Base-by-base conservation (phyloP, 2,329 filamentous ascomycete genomes). In the Apiospora koreana region DNA sequence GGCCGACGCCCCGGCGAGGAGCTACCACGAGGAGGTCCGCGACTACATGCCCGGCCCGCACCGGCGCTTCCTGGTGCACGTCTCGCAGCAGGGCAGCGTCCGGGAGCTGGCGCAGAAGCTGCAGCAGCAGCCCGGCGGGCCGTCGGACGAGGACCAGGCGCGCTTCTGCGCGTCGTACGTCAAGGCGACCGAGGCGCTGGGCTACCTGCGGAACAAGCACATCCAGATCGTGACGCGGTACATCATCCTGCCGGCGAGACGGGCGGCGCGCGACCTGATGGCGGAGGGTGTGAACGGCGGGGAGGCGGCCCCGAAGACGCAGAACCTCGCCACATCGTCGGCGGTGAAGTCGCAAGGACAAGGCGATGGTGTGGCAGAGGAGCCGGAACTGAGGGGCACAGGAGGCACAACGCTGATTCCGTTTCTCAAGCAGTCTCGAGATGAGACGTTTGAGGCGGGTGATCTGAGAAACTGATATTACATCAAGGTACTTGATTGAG, bases 1-100 rank as follows among this genome's bases (percentile, higher is more conserved):
- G 21, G 62, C 65, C 35, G 70, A 69, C 28, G 75, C 12, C 12
- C n/a, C n/a, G n/a, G n/a, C n/a, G n/a, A 43, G 77, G 23, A 83
- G 81, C 71, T 89, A 86, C 74, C 86, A 87, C 75, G 77, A 87
- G 71, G 86, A 97, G 75, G 95, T 98, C 84, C 89, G 94, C 68
- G 88, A 87, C 45, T 98, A 98, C 82, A 98, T 98, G 95, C 95
- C 95, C 0, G 93, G 92, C 0, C 89, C 90, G 0, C 95, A 98
- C 79, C 87, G 92, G 1, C 87, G 89, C 2, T 97, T 98, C 81
- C 85, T 98, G 1, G 86, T 91, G 69, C 87, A 93, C 65, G 87
- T 96, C 8, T 86, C 88, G 58, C 85, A 85, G 6, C 88, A 94
- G 68, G 88, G 92, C 28, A 97, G 94, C 76, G 92, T 97, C 74